These are phyloP conservation scores for Hanseniaspora occidentalis DNA, from an alignment of 805 yeast genomes.

Conservation along the genomic window DNA sequence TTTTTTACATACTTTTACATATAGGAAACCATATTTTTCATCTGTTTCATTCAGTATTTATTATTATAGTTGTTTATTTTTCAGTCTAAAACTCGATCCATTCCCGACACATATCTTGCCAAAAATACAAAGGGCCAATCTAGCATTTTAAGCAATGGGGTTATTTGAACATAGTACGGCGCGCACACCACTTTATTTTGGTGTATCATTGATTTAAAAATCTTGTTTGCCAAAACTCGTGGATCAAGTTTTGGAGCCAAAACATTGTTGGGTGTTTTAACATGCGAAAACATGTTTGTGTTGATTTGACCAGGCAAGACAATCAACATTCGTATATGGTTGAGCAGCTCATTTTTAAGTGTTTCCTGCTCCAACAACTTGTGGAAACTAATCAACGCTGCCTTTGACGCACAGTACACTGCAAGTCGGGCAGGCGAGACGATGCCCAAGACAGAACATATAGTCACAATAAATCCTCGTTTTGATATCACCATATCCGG, in stretches of 20 bases:
- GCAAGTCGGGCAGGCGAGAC: slow-evolving; percentile 70
- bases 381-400: slow-evolving; percentile 75
- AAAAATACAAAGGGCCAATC: slow-evolving; percentile 47
- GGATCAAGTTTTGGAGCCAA: slow-evolving; percentile 81
- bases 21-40: background rate
- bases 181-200: slow-evolving; percentile 53
- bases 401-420: slow-evolving; percentile 84
- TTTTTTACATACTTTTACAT: background rate
- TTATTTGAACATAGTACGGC: slow-evolving; percentile 65
- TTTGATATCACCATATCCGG: slow-evolving; percentile 52
- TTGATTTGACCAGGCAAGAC: slow-evolving; percentile 81
- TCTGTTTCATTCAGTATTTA: background rate
- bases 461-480: slow-evolving; percentile 68
- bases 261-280: slow-evolving; percentile 57
- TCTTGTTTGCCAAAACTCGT: slow-evolving; percentile 42
- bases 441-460: slow-evolving; percentile 78
- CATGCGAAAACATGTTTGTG: slow-evolving; percentile 62
- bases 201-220: slow-evolving; percentile 41
- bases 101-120: slow-evolving; percentile 44
- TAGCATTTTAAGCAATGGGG: slow-evolving; percentile 57
- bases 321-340: slow-evolving; percentile 51
- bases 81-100: slow-evolving; percentile 33
- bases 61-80: slow-evolving; percentile 1
- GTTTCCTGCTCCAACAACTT: slow-evolving; percentile 56
- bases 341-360: slow-evolving; percentile 36